Conservation (phyloP, 2,329 filamentous ascomycete species). For the Emydomyces testavorans region DNA sequence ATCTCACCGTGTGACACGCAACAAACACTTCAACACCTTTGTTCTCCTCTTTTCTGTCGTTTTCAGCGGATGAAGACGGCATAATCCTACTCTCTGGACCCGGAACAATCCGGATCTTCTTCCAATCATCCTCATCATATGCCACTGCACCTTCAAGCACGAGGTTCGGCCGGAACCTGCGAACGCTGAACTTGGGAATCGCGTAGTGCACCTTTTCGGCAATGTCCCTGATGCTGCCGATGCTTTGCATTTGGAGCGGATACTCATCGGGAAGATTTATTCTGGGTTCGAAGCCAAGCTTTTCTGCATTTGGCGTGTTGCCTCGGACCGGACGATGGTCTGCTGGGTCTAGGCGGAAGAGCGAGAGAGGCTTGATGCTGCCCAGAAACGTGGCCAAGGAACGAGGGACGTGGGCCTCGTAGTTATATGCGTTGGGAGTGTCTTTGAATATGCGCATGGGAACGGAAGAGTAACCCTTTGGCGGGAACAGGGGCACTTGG, state of each 20-base stretch:
- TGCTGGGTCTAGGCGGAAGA: slow-evolving; percentile 43
- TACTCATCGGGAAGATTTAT: slow-evolving; percentile 50
- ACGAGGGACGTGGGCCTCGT: slow-evolving; percentile 33
- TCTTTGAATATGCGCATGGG: slow-evolving; percentile 48
- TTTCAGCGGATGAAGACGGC: neutral
- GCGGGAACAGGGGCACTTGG: slow-evolving; percentile 43
- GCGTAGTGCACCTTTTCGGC: slow-evolving; percentile 32
- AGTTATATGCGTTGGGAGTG: slow-evolving; percentile 33
- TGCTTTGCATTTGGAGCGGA: slow-evolving; percentile 45
- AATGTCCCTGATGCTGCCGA: slow-evolving; percentile 45
- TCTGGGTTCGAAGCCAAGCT: slow-evolving; percentile 42
- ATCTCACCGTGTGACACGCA: slow-evolving; percentile 47
- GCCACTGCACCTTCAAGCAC: slow-evolving; percentile 43
- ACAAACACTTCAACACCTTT: slow-evolving; percentile 35
- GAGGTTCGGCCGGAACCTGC: slow-evolving; percentile 49
- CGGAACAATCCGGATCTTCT: slow-evolving; percentile 33
- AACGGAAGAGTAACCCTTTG: slow-evolving; percentile 38
- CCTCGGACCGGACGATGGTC: slow-evolving; percentile 42
- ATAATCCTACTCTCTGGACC: slow-evolving; percentile 18
- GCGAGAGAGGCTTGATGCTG: slow-evolving; percentile 38
- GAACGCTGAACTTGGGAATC: slow-evolving; percentile 38
- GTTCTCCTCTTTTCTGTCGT: slow-evolving; percentile 8
- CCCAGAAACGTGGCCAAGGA: slow-evolving; percentile 41
- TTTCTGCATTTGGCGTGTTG: slow-evolving; percentile 41
- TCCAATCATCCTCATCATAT: slow-evolving; percentile 49